These are phyloP conservation scores for Saccharomycopsis lassenensis DNA, from an alignment of 805 yeast species.

Conservation along the genomic window DNA sequence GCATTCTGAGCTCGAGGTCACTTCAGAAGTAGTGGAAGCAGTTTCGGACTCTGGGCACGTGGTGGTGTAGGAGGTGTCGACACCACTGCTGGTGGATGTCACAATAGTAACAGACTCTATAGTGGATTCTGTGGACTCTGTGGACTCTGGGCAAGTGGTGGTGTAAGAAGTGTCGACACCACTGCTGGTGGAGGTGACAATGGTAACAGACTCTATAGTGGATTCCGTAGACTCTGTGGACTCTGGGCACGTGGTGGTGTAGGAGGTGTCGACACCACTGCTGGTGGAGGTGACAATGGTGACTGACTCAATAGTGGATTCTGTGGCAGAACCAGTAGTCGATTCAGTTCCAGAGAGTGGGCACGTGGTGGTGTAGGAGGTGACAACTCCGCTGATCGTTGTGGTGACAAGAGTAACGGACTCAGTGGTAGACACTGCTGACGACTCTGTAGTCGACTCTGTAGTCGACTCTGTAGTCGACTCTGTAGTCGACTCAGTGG, in stretches of 20 bases:
- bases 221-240: neutral
- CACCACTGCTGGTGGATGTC: slow-evolving; percentile 5
- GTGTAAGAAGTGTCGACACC: slow-evolving; percentile 6
- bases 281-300: neutral
- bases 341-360: slow-evolving; percentile 1
- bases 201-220: neutral
- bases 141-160: slow-evolving; percentile 1
- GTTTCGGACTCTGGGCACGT: slow-evolving; percentile 10
- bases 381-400: slow-evolving; percentile 5
- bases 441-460: neutral
- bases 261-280: neutral
- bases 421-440: neutral
- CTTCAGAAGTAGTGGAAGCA: too few relatives aligned
- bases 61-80: slow-evolving; percentile 10
- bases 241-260: neutral
- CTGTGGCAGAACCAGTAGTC: neutral
- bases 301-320: too few relatives aligned
- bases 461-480: neutral
- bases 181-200: slow-evolving; percentile 1
- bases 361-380: slow-evolving; percentile 9
- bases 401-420: slow-evolving; percentile 1
- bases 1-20: too few relatives aligned
- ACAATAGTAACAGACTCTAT: neutral
- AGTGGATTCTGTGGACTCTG: neutral
- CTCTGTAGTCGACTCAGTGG: neutral